Evolutionary conservation across 345 rosid species (phyloP), one percentile per base, ranked within the genome.

Genomic region (Eucalyptus urophylla): DNA sequence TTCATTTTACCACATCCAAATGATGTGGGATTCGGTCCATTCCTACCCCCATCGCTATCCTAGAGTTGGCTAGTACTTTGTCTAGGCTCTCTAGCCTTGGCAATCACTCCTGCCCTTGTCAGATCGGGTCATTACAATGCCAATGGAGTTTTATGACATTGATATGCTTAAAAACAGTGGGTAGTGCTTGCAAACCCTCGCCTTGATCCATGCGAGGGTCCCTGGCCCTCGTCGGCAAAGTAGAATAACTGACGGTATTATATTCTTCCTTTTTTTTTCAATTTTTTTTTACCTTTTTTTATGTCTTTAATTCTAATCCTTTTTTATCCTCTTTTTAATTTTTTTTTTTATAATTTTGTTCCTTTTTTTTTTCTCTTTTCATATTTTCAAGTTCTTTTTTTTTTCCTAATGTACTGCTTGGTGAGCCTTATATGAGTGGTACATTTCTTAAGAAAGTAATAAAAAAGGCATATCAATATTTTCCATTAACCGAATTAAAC

Each of bases 61-160:
- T 4, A 53, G 58, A 53, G 58, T 53, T 53, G 58, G 1, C 10
- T 1, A n/a, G 0, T 0, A 21, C 58, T 53, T 53, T 53, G 11
- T 53, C 58, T 0, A 21, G 2, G 58, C 11, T 53, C 58, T 53
- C 11, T 21, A 8, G 58, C 58, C 25, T 53, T 53, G 2, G 2
- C 25, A 21, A 53, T 53, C 58, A 53, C 0, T 53, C 25, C 0
- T 0, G 0, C 0, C 11, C 58, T 53, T 53, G 2, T 53, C 58
- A 53, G 0, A 19, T 53, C 0, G 1, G 0, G 1, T 21, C 0
- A 7, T 31, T 31, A 31, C 0, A 1, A 6, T 69, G 24, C 4
- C 22, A 31, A 69, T 8, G 1, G 43, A 69, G 43, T 69, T 31
- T 8, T 31, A 69, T 31, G 80, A 31, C 80, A 33, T 69, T 31